Percentiles rank a stretch among this genome's conserved stretches.
These are phyloP conservation scores for Elsinoe fawcettii DNA, from an alignment of 2,329 filamentous ascomycete species.

Conservation along the genomic window DNA sequence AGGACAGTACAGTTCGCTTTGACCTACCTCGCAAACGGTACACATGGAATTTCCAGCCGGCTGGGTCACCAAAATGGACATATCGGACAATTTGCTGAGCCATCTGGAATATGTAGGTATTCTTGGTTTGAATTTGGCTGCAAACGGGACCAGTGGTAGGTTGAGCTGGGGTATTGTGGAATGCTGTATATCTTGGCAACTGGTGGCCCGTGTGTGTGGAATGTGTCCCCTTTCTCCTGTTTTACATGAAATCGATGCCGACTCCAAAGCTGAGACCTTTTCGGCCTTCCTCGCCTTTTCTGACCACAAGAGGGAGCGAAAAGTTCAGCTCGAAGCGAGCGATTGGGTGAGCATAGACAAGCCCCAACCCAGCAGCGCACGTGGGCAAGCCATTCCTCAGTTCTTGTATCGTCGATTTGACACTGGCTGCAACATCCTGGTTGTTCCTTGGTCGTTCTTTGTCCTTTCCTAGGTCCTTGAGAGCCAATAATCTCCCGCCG, in stretches of 20 bases:
- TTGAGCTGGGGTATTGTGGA: neutral
- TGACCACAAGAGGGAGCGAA: constrained; percentile 71
- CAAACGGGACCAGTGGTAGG: neutral
- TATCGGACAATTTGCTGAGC: neutral
- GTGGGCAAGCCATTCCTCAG: constrained; percentile 72
- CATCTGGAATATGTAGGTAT: neutral
- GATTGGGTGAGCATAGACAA: constrained; percentile 91
- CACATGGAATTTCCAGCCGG: neutral
- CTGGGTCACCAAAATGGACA: neutral
- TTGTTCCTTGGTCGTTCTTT: constrained; percentile 42
- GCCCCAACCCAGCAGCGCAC: constrained; percentile 74
- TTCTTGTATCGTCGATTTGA: constrained; percentile 59
- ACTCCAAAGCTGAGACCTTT: constrained; percentile 96
- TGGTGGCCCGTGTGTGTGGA: constrained; percentile 1
- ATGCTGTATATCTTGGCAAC: constrained; percentile 13
- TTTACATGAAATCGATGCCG: constrained; percentile 85
- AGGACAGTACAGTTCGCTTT: neutral
- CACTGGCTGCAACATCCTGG: constrained; percentile 45
- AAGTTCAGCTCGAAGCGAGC: constrained; percentile 96
- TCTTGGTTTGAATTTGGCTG: neutral
- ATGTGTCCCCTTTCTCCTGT: constrained; percentile 1
- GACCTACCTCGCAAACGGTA: neutral
- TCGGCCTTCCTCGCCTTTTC: constrained; percentile 75
- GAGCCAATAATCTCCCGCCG: constrained; percentile 72
- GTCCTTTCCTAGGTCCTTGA: constrained; percentile 44